Conservation (phyloP, 305 asterid species). For the Fraxinus paxiana region DNA sequence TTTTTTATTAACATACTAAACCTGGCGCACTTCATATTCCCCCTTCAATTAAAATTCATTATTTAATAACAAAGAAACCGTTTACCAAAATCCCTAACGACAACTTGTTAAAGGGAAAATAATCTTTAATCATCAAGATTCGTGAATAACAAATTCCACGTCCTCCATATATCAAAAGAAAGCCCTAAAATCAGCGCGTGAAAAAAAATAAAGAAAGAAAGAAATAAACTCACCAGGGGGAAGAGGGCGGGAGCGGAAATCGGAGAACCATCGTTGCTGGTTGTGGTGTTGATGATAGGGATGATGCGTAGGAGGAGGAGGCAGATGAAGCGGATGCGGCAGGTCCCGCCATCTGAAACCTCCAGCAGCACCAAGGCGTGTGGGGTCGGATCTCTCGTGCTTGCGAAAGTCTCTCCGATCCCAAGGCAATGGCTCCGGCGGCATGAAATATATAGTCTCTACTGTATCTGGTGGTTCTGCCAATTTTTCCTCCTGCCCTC, state of each 20-base stretch:
- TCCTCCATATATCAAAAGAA: conserved; percentile 6
- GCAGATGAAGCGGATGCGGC: conserved; percentile 48
- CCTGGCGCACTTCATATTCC: neutral
- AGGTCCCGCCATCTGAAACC: conserved; percentile 69
- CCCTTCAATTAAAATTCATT: neutral
- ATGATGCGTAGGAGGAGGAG: conserved; percentile 34
- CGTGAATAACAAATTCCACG: neutral
- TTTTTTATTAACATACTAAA: conserved; percentile 7
- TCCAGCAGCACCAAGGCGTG: conserved; percentile 43
- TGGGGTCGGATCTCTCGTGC: conserved; percentile 44
- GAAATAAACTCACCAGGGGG: conserved; percentile 64
- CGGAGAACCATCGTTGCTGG: conserved; percentile 55
- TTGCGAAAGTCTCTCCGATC: conserved; percentile 64
- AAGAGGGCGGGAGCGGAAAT: conserved; percentile 62
- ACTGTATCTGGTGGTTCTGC: conserved; percentile 3
- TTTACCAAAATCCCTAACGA: neutral
- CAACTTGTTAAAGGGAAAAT: conserved; percentile 13
- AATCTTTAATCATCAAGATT: neutral
- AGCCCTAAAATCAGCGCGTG: neutral
- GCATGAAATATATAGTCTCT: conserved; percentile 37
- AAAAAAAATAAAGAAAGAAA: neutral
- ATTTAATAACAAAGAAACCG: neutral
- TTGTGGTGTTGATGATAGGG: conserved; percentile 29
- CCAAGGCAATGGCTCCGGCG: conserved; percentile 61
- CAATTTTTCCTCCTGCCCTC: conserved; percentile 22